Percentiles rank a stretch among this genome's conserved stretches.
Evolutionary conservation across 148 eudicot species (phyloP).

Genomic region (Salicornia ramosissima): DNA sequence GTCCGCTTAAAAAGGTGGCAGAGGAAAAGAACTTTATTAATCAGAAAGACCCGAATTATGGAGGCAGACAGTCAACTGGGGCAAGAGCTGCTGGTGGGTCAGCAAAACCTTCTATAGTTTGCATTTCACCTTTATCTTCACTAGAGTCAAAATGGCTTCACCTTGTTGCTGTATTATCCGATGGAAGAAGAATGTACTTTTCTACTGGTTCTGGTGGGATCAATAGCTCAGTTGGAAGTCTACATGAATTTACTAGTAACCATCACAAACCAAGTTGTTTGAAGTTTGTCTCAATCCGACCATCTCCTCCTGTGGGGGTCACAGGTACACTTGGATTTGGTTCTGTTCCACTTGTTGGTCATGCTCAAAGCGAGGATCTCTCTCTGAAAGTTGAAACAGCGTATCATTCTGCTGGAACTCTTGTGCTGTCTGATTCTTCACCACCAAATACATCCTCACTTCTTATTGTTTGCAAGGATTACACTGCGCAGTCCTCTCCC

Average conservation of each 20-base stretch:
- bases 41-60: slow-evolving; percentile 64
- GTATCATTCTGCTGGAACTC: slow-evolving; percentile 76
- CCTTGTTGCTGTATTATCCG: slow-evolving; percentile 92
- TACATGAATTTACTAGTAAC: slow-evolving; percentile 43
- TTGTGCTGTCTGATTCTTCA: slow-evolving; percentile 94
- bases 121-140: slow-evolving; percentile 78
- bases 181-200: slow-evolving; percentile 94
- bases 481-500: slow-evolving; percentile 62
- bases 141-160: slow-evolving; percentile 90
- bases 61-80: slow-evolving; percentile 70
- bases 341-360: slow-evolving; percentile 65
- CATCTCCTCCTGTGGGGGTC: slow-evolving; percentile 91
- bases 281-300: slow-evolving; percentile 78
- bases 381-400: slow-evolving; percentile 82
- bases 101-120: slow-evolving; percentile 70
- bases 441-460: slow-evolving; percentile 82
- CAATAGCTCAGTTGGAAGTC: slow-evolving; percentile 54
- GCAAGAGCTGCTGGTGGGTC: slow-evolving; percentile 52
- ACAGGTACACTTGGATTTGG: slow-evolving; percentile 77
- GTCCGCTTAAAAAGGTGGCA: slow-evolving; percentile 83
- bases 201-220: slow-evolving; percentile 71
- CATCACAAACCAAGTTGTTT: slow-evolving; percentile 74
- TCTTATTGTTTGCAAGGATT: slow-evolving; percentile 72
- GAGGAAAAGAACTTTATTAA: slow-evolving; percentile 86
- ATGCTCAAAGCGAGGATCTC: slow-evolving; percentile 80